Conservation (phyloP, 805 yeast genomes). For the Metschnikowia santaceciliae region DNA sequence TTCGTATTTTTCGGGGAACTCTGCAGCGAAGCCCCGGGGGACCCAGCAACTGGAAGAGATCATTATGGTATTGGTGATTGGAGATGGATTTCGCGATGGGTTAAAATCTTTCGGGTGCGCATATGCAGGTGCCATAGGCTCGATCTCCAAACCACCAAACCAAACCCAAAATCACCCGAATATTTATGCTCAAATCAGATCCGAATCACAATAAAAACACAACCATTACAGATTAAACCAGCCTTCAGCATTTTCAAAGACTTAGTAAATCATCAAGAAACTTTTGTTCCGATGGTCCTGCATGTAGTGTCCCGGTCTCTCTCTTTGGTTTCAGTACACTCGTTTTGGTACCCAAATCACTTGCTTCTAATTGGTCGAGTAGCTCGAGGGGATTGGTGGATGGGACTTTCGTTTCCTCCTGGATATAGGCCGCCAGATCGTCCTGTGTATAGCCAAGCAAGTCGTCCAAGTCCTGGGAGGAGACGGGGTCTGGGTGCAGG, state of each 20-base stretch:
- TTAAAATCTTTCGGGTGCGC: slow-evolving; percentile 2
- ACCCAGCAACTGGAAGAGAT: slow-evolving; percentile 94
- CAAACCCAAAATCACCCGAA: too few relatives aligned
- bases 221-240: too few relatives aligned
- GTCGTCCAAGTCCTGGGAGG: slow-evolving; percentile 13
- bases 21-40: slow-evolving; percentile 92
- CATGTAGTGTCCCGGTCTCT: background rate
- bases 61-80: slow-evolving; percentile 40
- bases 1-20: slow-evolving; percentile 85
- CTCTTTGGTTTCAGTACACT: too few relatives aligned
- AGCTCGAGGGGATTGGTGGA: background rate
- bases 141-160: background rate
- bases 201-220: too few relatives aligned
- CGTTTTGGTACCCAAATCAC: too few relatives aligned
- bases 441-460: slow-evolving; percentile 6
- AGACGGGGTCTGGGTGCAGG: background rate
- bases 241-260: background rate
- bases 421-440: background rate
- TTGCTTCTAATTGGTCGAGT: background rate
- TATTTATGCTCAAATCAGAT: too few relatives aligned
- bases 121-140: background rate
- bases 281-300: slow-evolving; percentile 4
- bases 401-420: background rate
- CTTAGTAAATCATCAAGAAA: slow-evolving; percentile 20
- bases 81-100: slow-evolving; percentile 8